These are phyloP conservation scores for Dryas alaskensis DNA, from an alignment of 306 rosid species.

Conservation along the genomic window DNA sequence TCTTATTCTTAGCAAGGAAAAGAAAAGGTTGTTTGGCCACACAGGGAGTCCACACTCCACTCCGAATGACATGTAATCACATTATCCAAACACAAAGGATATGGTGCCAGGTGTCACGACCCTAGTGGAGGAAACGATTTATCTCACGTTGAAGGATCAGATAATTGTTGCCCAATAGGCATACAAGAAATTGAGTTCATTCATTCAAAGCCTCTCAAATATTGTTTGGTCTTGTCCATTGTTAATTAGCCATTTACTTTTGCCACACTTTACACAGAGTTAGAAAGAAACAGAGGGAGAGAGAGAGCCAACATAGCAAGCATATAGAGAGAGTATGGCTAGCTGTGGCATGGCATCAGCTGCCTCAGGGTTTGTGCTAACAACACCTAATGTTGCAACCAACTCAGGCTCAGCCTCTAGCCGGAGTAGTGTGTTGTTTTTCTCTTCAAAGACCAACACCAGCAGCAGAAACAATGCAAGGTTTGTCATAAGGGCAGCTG, in stretches of 20 bases:
- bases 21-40: neutral
- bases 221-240: neutral
- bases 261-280: conserved; percentile 3
- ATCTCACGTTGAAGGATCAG: conserved; percentile 40
- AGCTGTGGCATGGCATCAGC: conserved; percentile 64
- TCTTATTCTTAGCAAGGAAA: no score
- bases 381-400: conserved; percentile 40
- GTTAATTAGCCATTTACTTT: conserved; percentile 27
- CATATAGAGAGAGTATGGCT: conserved; percentile 38
- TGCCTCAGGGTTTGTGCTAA: conserved; percentile 64
- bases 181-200: conserved; percentile 14
- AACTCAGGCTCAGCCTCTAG: conserved; percentile 31
- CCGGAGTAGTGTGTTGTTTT: conserved; percentile 34
- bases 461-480: conserved; percentile 29
- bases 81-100: conserved; percentile 57
- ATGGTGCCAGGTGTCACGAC: conserved; percentile 64
- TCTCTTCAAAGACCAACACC: conserved; percentile 38
- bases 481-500: conserved; percentile 62
- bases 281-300: neutral
- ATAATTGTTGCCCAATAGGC: conserved; percentile 33
- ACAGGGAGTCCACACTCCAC: neutral
- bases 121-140: conserved; percentile 62
- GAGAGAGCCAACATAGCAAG: neutral
- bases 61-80: conserved; percentile 11
- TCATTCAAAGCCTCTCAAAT: conserved; percentile 44